Evolutionary conservation across 352 stramenopile species (phyloP).

Genomic region (Pythium inflatum): DNA sequence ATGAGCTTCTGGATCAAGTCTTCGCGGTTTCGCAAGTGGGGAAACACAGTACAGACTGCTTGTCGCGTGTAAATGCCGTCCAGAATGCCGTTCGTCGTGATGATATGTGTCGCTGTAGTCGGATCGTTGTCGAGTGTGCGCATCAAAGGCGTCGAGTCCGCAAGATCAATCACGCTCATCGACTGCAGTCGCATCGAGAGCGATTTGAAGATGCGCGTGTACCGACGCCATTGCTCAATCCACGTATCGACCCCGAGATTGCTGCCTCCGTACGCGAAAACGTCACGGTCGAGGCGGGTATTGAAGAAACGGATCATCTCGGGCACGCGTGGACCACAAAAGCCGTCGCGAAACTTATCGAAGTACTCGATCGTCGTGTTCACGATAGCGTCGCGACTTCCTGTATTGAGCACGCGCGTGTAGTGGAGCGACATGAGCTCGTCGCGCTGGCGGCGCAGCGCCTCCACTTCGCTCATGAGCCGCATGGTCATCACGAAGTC

Average conservation of each 20-base stretch:
- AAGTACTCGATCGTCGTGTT: slow-evolving; percentile 23
- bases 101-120: slow-evolving; percentile 9
- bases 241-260: slow-evolving; percentile 8
- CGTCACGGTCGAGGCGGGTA: background rate
- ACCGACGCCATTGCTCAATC: slow-evolving; percentile 25
- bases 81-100: slow-evolving; percentile 11
- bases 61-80: slow-evolving; percentile 4
- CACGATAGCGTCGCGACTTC: background rate
- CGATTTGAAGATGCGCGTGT: slow-evolving; percentile 17
- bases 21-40: slow-evolving; percentile 6
- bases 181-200: slow-evolving; percentile 4
- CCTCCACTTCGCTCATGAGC: slow-evolving; percentile 18
- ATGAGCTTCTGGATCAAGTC: slow-evolving; percentile 21
- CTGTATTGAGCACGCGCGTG: slow-evolving; percentile 6
- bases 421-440: slow-evolving; percentile 25
- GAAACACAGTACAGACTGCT: slow-evolving; percentile 17
- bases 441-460: slow-evolving; percentile 16
- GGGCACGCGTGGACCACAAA: background rate
- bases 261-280: slow-evolving; percentile 14
- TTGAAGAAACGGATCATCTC: slow-evolving; percentile 20
- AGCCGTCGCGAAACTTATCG: slow-evolving; percentile 16
- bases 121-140: background rate
- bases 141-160: background rate
- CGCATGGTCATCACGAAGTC: slow-evolving; percentile 10
- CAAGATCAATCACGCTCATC: slow-evolving; percentile 1